Base-by-base conservation (phyloP, 139 green algal species). In the Zygnema cylindricum region DNA sequence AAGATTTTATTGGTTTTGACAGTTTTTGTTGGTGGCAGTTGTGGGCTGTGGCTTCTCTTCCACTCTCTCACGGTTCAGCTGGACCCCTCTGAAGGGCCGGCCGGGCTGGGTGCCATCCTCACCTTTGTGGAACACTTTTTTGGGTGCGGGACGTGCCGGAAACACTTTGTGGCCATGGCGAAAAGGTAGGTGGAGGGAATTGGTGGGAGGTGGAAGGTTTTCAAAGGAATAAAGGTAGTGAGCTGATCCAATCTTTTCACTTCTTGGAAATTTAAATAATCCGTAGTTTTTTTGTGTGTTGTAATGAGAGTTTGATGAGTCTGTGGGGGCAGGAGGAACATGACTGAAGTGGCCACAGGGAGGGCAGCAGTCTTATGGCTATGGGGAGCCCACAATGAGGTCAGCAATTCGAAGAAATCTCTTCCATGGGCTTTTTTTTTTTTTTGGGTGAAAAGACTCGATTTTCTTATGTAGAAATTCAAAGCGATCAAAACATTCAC, bases 311-410 rank as follows among this genome's bases (percentile, higher is more conserved):
- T 30, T 35, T 25, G 57, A 30, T 35, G 30, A 35, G 73, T 36
- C 25, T 43, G 30, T 2, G 36, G 30, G 0, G 43, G 49, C 1
- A 84, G 79, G 41, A n/a, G 86, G 11, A 92, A 92, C 54, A 93
- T 93, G 0, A 69, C 39, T 1, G 40, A 32, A 23, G 91, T 97
- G 38, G 57, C 35, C 0, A 92, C 35, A 23, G 86, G 86, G 35
- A 86, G 78, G 0, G 90, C 95, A 3, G 92, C 93, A 3, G 91
- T 94, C 39, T 73, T 98, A 32, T 98, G 95, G 95, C 77, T 96
- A 43, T 98, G 95, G 95, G 69, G 75, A 1, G 91, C 91, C 1
- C 95, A 98, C 92, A 98, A 98, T 88, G 86, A 81, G 77, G 94
- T 94, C 69, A 88, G 90, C 2, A 2, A 43, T 11, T n/a, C 54